A percentile compares a stretch with the other conserved stretches of the same genome.
Conservation (phyloP, 73 alveolate genomes). For the Paramecium sexaurelia region DNA sequence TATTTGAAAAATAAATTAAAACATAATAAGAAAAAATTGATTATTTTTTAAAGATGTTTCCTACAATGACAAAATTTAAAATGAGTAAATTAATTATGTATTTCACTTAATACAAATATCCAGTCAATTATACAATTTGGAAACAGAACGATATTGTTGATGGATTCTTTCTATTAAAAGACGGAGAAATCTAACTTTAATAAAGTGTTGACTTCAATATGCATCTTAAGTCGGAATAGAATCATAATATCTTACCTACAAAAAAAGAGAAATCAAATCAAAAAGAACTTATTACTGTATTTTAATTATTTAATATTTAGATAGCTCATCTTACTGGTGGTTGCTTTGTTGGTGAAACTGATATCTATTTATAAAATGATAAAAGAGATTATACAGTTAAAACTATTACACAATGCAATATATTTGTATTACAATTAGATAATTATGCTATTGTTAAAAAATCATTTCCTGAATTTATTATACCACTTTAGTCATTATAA, state of each 20-base stretch:
- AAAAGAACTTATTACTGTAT: not conserved
- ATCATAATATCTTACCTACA: not conserved
- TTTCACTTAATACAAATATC: conserved; percentile 2
- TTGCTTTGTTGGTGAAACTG: conserved; percentile 51
- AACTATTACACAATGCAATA: not conserved
- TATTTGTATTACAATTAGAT: not conserved
- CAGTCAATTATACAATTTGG: conserved; percentile 24
- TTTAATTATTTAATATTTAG: not conserved
- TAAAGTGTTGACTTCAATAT: not conserved
- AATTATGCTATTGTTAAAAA: not conserved
- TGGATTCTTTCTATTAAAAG: not conserved
- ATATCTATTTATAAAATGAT: not conserved
- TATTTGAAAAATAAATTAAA: not conserved
- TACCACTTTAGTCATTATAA: not conserved
- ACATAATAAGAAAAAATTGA: conserved; percentile 17
- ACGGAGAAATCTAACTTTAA: conserved; percentile 2
- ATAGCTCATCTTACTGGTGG: conserved; percentile 54
- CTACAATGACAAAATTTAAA: conserved; percentile 36
- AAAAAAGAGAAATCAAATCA: not conserved
- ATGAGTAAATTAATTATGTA: not conserved
- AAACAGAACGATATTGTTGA: conserved; percentile 30
- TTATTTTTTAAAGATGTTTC: conserved; percentile 16
- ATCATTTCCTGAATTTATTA: conserved; percentile 38
- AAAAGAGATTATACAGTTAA: conserved; percentile 40
- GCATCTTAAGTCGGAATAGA: not conserved